Evolutionary conservation across 345 rosid genomes (phyloP), one percentile per base, ranked within the genome.

Genomic region (Firmiana major): DNA sequence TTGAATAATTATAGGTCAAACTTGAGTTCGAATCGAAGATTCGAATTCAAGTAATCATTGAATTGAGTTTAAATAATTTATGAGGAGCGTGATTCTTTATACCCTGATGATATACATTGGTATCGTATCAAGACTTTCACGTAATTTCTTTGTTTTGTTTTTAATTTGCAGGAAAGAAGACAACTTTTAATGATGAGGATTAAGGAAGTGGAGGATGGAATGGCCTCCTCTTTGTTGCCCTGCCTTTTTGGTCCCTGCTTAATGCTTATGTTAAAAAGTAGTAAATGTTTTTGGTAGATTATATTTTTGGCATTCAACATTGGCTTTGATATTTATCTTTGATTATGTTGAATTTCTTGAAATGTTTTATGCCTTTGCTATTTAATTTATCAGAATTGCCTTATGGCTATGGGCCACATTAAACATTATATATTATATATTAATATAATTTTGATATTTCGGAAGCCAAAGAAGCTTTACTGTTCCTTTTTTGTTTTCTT

Each of bases 101-200:
- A n/a, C n/a, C n/a, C 51, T 2, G 51, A 10, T 46, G 51, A 46
- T 4, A 6, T 40, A 40, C 3, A 3, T 10, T 6, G n/a, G 48
- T 8, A 15, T 19, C 34, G n/a, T 54, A 6, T 1, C 38, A 53
- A 2, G 75, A 38, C 1, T 1, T 38, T 6, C 12, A 28, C 53
- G 1, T 34, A 6, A 9, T 0, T 45, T 22, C 34, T 31, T 31
- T 31, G 34, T 31, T 24, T 74, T 49, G 12, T 42, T 60, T 17
- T 7, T 3, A 15, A 51, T 31, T 31, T 80, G 28, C 76, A 85
- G 85, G 88, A 12, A 85, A 71, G 81, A 85, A 83, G 78, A 85
- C 84, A 0, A 85, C 84, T 79, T 83, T 85, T 48, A 42, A 26
- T 26, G 84, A 83, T 34, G 85, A 79, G 42, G 81, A 85, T 51